phyloP scores from a whole-genome alignment of 306 rosid species.

The Cucurbita argyrosperma region DNA sequence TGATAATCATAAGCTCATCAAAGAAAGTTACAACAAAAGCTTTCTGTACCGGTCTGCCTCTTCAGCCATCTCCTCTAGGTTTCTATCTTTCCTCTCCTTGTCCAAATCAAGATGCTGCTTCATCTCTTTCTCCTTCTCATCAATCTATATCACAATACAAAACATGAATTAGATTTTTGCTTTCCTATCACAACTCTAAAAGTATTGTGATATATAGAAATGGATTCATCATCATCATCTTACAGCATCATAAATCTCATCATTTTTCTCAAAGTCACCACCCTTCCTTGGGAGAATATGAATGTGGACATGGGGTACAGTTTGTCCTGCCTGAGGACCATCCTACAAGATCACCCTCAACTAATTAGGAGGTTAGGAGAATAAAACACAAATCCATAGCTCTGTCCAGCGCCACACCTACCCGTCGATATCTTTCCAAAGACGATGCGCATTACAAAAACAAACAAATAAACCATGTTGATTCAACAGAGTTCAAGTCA shows the following conservation, averaged over 20 bases:
- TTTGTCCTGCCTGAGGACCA: slow-evolving; percentile 90
- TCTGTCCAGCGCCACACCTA: neutral
- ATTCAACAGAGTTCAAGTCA: neutral
- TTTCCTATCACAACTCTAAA: neutral
- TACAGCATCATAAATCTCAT: slow-evolving; percentile 81
- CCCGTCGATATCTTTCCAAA: neutral
- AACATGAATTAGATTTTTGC: neutral
- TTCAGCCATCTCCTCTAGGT: slow-evolving; percentile 49
- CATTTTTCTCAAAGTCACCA: slow-evolving; percentile 73
- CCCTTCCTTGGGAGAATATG: slow-evolving; percentile 64
- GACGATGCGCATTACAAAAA: neutral
- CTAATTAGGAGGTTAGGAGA: neutral
- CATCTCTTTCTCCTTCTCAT: slow-evolving; percentile 64
- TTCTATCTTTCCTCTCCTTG: slow-evolving; percentile 69
- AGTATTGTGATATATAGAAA: neutral
- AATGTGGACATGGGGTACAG: slow-evolving; percentile 87
- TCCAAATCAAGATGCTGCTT: slow-evolving; percentile 71
- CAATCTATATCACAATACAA: slow-evolving; percentile 36
- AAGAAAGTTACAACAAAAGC: slow-evolving; percentile 27
- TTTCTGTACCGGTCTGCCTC: slow-evolving; percentile 84
- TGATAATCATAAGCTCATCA: no score
- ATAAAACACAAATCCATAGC: neutral
- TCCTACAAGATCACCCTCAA: slow-evolving; percentile 31
- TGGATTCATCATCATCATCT: slow-evolving; percentile 21
- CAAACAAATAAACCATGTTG: neutral